Evolutionary conservation across 257 asterid genomes (phyloP).

Genomic region (Voacanga thouarsii): DNA sequence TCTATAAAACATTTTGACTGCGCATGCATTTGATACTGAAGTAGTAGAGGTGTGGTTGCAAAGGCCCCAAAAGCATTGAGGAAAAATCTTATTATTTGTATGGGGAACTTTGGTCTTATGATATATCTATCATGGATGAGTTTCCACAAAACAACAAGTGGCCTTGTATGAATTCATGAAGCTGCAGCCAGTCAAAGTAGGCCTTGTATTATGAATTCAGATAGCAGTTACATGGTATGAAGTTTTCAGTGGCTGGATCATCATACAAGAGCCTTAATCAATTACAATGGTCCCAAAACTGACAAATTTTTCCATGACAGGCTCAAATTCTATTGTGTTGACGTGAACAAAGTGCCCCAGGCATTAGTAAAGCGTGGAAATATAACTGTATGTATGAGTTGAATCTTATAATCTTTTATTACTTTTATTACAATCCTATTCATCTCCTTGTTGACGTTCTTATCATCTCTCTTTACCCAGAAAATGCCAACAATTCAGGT

Average conservation of each 20-base stretch:
- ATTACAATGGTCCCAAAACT: background rate
- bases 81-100: too few relatives aligned
- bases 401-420: background rate
- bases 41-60: too few relatives aligned
- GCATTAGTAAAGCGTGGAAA: conserved; percentile 80
- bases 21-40: too few relatives aligned
- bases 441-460: conserved; percentile 6
- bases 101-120: too few relatives aligned
- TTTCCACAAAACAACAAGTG: too few relatives aligned
- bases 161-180: background rate
- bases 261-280: background rate
- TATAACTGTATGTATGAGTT: conserved; percentile 50
- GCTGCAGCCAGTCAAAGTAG: background rate
- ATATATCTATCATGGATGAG: too few relatives aligned
- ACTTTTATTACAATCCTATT: background rate
- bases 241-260: background rate
- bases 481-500: conserved; percentile 99
- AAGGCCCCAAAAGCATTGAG: too few relatives aligned
- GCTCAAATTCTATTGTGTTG: conserved; percentile 66
- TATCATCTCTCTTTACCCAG: conserved; percentile 30
- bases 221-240: background rate
- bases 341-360: conserved; percentile 87
- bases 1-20: too few relatives aligned
- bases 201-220: too few relatives aligned
- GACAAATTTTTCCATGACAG: conserved; percentile 26